Evolutionary conservation across 2,329 filamentous ascomycete genomes (phyloP).

Genomic region (Fusarium sp.): DNA sequence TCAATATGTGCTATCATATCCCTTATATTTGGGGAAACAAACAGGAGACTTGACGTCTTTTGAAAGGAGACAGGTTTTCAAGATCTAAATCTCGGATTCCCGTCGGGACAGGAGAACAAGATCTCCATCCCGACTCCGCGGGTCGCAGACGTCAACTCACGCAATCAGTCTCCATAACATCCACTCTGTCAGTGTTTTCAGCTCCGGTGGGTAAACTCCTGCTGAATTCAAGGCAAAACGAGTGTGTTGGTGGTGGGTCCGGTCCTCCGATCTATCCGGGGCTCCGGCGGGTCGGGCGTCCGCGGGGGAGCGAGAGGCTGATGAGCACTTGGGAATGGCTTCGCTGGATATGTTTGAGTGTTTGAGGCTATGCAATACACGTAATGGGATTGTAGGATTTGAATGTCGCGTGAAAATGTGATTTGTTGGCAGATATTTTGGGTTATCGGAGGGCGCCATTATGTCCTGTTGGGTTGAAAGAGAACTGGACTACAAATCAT

Average conservation of each 20-base stretch:
- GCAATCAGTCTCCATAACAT: constrained; percentile 3
- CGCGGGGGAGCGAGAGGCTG: constrained; percentile 7
- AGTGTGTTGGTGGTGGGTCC: constrained; percentile 14
- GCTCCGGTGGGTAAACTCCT: constrained; percentile 7
- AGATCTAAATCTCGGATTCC: constrained; percentile 3
- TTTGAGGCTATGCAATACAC: constrained; percentile 11
- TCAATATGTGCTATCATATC: background rate
- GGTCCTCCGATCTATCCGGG: background rate
- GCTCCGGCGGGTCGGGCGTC: constrained; percentile 13
- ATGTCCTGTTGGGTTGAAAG: too few relatives aligned
- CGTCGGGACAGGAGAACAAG: constrained; percentile 5
- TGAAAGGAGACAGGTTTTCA: constrained; percentile 6
- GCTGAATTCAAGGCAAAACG: background rate
- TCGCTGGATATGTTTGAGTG: background rate
- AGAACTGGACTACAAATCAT: too few relatives aligned
- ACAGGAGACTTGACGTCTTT: constrained; percentile 9
- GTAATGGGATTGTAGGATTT: background rate
- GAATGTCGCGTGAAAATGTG: background rate
- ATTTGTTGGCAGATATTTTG: background rate
- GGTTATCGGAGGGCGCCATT: background rate
- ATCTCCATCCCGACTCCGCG: constrained; percentile 8
- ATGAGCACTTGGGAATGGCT: background rate
- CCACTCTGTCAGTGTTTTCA: background rate
- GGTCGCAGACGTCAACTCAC: constrained; percentile 19
- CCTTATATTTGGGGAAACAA: constrained; percentile 6